phyloP scores from a whole-genome alignment of 2,329 filamentous ascomycete species.

The Xylariaceae sp. region DNA sequence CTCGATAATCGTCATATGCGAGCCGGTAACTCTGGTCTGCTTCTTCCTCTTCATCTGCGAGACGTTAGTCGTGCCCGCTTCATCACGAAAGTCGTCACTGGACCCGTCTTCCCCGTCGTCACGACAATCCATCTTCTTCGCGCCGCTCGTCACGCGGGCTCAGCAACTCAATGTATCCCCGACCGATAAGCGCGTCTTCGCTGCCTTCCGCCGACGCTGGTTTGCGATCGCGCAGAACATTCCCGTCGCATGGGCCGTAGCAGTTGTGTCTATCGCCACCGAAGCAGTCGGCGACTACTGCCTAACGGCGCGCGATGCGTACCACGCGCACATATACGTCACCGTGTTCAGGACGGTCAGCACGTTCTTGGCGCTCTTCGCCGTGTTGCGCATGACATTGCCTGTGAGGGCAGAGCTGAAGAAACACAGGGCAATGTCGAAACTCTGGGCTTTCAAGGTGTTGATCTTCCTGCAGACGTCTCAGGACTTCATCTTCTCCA shows the following conservation, averaged over 20 bases:
- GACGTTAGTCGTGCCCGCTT: conserved; percentile 32
- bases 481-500: conserved; percentile 23
- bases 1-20: conserved; percentile 38
- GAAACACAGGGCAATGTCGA: conserved; percentile 25
- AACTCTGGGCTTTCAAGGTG: conserved; percentile 30
- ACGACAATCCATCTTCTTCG: conserved; percentile 37
- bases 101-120: not conserved
- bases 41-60: conserved; percentile 45
- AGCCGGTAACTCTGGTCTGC: conserved; percentile 39
- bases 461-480: conserved; percentile 27
- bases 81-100: not conserved
- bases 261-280: conserved; percentile 36
- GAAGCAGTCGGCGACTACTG: conserved; percentile 33
- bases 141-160: conserved; percentile 31
- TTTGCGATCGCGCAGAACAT: conserved; percentile 41
- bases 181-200: conserved; percentile 14
- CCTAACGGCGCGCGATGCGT: conserved; percentile 27
- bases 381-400: conserved; percentile 23
- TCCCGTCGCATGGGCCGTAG: conserved; percentile 37
- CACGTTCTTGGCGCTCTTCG: conserved; percentile 24
- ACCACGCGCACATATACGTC: conserved; percentile 34
- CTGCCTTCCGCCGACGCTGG: conserved; percentile 31
- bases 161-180: not conserved
- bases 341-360: conserved; percentile 28
- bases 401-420: conserved; percentile 22